These are phyloP conservation scores for Xylaria polymorpha DNA, from an alignment of 2,329 filamentous ascomycete genomes.

Conservation along the genomic window DNA sequence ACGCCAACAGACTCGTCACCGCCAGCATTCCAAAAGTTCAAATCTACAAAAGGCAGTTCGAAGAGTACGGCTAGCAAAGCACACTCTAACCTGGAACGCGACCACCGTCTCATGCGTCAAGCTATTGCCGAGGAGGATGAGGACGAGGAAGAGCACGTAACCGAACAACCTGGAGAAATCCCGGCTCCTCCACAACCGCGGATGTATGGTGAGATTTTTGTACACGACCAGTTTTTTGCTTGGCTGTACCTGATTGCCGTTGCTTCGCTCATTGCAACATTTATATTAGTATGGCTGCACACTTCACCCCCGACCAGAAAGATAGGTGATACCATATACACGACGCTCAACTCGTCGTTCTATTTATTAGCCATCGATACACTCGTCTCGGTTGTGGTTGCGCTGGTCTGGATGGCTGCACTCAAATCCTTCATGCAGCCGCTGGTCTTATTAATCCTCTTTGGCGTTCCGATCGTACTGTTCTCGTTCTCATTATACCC, in stretches of 20 bases:
- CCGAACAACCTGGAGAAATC: constrained; percentile 43
- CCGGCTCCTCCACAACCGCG: constrained; percentile 64
- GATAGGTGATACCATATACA: constrained; percentile 94
- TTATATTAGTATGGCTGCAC: constrained; percentile 89
- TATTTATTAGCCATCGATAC: constrained; percentile 92
- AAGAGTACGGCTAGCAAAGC: constrained; percentile 55
- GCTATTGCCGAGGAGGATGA: constrained; percentile 55
- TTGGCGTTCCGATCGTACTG: constrained; percentile 87
- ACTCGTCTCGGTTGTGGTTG: constrained; percentile 86
- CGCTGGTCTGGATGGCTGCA: constrained; percentile 88
- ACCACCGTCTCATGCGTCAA: constrained; percentile 57
- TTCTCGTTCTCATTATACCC: constrained; percentile 93
- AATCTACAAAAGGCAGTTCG: constrained; percentile 53
- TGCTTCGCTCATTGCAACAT: constrained; percentile 86
- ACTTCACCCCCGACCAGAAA: constrained; percentile 77
- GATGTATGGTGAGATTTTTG: constrained; percentile 75
- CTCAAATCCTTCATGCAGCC: constrained; percentile 87
- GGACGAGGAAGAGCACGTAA: constrained; percentile 47
- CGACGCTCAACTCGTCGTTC: constrained; percentile 85
- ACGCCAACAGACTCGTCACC: constrained; percentile 64
- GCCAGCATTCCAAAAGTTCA: constrained; percentile 72
- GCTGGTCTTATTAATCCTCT: constrained; percentile 82
- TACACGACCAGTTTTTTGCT: constrained; percentile 91
- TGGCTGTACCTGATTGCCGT: constrained; percentile 88
- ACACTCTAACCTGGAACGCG: constrained; percentile 60